Conservation (phyloP, 2,329 filamentous ascomycete species). For the Byssoonygena ceratinophila region DNA sequence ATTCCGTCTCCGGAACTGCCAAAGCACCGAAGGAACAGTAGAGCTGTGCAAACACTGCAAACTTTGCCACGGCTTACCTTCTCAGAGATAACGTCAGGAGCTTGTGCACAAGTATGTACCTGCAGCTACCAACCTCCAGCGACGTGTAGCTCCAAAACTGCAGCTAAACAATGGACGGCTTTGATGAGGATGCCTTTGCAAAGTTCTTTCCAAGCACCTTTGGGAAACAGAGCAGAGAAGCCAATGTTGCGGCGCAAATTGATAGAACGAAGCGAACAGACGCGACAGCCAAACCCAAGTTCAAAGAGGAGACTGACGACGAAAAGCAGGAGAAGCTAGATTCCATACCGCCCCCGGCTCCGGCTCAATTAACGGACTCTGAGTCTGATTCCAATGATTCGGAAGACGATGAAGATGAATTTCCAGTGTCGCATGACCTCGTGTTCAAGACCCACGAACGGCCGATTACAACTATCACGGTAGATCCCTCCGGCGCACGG, state of each 20-base stretch:
- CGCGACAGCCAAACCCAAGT: conserved; percentile 19
- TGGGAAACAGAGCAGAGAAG: conserved; percentile 65
- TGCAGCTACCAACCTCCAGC: no score
- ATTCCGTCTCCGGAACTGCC: no score
- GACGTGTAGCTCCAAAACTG: no score
- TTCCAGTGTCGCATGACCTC: conserved; percentile 84
- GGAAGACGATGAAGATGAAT: conserved; percentile 71
- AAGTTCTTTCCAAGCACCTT: conserved; percentile 70
- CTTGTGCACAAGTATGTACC: no score
- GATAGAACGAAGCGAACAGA: conserved; percentile 58
- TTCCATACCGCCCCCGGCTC: conserved; percentile 15
- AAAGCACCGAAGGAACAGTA: no score
- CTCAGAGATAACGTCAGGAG: neutral
- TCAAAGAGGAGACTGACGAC: conserved; percentile 17
- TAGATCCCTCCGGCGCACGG: conserved; percentile 75
- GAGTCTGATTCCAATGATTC: conserved; percentile 51
- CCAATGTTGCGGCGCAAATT: conserved; percentile 70
- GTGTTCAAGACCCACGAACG: conserved; percentile 85
- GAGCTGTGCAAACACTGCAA: conserved; percentile 21
- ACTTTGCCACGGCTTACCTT: conserved; percentile 5
- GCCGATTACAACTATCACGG: conserved; percentile 68
- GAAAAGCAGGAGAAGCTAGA: conserved; percentile 21
- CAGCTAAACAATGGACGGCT: conserved; percentile 28
- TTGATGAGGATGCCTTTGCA: conserved; percentile 39
- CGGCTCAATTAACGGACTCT: conserved; percentile 24